phyloP scores from a whole-genome alignment of 73 alveolate genomes.

The Paramecium pentaurelia region DNA sequence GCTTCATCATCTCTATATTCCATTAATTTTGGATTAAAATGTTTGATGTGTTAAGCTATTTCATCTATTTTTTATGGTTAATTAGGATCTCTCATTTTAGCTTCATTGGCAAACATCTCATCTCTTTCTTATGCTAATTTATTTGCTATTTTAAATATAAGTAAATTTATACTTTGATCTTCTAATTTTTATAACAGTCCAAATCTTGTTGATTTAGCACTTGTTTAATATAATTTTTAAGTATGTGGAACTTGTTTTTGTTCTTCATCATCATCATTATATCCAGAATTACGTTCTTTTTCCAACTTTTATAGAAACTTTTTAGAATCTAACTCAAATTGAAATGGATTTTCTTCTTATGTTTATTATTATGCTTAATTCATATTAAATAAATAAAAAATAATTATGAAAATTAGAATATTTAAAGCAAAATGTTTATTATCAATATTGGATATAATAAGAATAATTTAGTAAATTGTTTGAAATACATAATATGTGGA shows the following conservation, averaged over 20 bases:
- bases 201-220: slow-evolving; percentile 15
- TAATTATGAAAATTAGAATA: not conserved
- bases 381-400: not conserved
- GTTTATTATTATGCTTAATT: not conserved
- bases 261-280: slow-evolving; percentile 6
- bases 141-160: not conserved
- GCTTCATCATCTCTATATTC: not conserved
- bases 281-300: not conserved
- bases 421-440: not conserved
- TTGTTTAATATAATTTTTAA: not conserved
- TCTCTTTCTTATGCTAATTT: slow-evolving; percentile 58
- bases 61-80: not conserved
- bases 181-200: slow-evolving; percentile 15
- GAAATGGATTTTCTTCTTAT: slow-evolving; percentile 1
- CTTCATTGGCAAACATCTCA: slow-evolving; percentile 28
- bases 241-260: not conserved
- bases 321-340: slow-evolving; percentile 14
- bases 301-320: not conserved
- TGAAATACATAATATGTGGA: not conserved
- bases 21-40: slow-evolving; percentile 24
- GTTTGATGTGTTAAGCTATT: slow-evolving; percentile 7
- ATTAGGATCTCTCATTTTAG: not conserved
- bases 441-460: not conserved
- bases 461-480: not conserved
- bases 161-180: not conserved